phyloP scores from a whole-genome alignment of 805 yeast genomes.

The Blastobotrys muscicola region DNA sequence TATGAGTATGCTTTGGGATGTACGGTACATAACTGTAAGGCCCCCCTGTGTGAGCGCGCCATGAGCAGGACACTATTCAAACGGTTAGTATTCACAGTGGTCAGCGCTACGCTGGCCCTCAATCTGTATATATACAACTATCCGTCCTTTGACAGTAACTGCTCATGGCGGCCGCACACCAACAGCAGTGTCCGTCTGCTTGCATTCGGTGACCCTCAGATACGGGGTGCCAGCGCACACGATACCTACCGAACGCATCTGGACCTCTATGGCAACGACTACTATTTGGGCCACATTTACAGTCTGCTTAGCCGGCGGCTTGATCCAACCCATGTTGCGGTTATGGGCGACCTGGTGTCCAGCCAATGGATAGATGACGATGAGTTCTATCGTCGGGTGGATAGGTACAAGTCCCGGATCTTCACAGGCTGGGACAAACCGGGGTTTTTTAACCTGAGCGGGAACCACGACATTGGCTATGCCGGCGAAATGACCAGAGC shows the following conservation, averaged over 20 bases:
- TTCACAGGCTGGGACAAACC: conserved; percentile 18
- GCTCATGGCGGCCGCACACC: conserved; percentile 19
- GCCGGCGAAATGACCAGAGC: conserved; percentile 91
- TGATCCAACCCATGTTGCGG: conserved; percentile 72
- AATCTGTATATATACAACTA: conserved; percentile 67
- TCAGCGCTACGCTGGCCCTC: conserved; percentile 34
- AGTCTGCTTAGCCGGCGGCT: conserved; percentile 51
- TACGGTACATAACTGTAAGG: background rate
- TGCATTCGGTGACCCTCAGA: conserved; percentile 95
- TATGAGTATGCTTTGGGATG: no score
- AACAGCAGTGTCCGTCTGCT: conserved; percentile 46
- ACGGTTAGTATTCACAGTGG: background rate
- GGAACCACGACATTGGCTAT: conserved; percentile 95
- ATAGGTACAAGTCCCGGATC: conserved; percentile 37
- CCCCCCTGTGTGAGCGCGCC: background rate
- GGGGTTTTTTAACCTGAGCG: conserved; percentile 68
- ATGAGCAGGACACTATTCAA: background rate
- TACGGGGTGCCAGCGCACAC: conserved; percentile 73
- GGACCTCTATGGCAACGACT: conserved; percentile 86
- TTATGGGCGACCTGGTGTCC: conserved; percentile 87
- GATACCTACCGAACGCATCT: conserved; percentile 65
- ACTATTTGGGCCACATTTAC: conserved; percentile 78
- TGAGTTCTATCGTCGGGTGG: conserved; percentile 75
- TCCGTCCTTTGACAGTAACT: conserved; percentile 22
- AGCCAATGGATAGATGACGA: conserved; percentile 91